Base-by-base conservation (phyloP, 106 monocot species). In the Dioscorea zingiberensis region DNA sequence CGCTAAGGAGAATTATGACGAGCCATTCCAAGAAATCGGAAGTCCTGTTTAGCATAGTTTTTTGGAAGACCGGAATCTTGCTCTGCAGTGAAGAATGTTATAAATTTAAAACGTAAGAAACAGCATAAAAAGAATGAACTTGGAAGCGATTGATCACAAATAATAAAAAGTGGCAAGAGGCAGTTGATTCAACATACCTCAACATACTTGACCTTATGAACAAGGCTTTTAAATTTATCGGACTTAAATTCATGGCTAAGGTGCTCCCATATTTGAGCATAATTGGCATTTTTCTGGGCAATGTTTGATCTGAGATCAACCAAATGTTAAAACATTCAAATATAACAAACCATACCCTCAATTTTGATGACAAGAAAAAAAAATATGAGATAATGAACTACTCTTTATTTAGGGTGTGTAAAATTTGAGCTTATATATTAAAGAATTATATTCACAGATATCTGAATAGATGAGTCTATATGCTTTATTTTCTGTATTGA, bases 221-320 rank as follows among this genome's bases (percentile, higher is more conserved):
- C 95, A 49, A 97, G 91, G 72, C 71, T 97, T 49, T 91, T 91
- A 71, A 97, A 97, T 83, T 91, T 76, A 67, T 95, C 87, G 38
- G 88, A 69, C 66, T 95, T 91, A 68, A 88, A 95, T 69, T 95
- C 95, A 66, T 95, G 88, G 14, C 95, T 80, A 32, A 91, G 91
- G 65, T 95, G 91, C 66, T 95, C 95, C 95, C 91, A 95, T 57
- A 95, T 91, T 59, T 97, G 91, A 62, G 95, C 95, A 80, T 97
- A 97, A 48, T 91, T 97, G 28, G 95, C 95, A 79, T 92, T 92
- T 73, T 79, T 97, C 95, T 91, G 91, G 58, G 95, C 95, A 83
- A 97, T 91, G 47, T 97, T 91, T 38, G 95, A 88, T 79, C 95
- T 97, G 74, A 23, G 53, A 12, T 48, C 30, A 45, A 7, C 16